Evolutionary conservation across 441 rosid genomes (phyloP), one percentile per base, ranked within the genome.

Genomic region (Hypseocharis bilobata): DNA sequence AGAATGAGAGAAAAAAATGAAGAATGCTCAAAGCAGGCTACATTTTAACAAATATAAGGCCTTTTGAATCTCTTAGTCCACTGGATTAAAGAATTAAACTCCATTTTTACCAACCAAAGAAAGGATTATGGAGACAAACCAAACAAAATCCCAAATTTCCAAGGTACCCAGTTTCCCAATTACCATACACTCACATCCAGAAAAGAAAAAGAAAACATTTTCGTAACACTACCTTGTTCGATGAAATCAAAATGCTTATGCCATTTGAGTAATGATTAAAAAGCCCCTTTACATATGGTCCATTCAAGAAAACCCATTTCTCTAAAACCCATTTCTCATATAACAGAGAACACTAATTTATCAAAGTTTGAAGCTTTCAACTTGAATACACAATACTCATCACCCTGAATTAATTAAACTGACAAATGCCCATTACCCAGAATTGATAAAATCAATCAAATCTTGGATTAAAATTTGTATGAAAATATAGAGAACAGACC

Each of bases 401-500:
- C n/a, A n/a, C n/a, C 34, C 34, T 30, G 34, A 30, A 2, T 30
- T 0, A 7, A 58, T 19, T 19, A 58, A 28, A 28, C 11, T 26
- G 10, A 58, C 22, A 11, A 55, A 32, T 23, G 62, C 76, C 74
- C 79, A 68, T 4, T 22, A 57, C 17, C 68, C 44, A 64, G 63
- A 59, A 54, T 13, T 19, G 20, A 56, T 34, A 0, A 68, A 69
- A 69, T 32, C 1, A 20, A 28, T 1, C 56, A 67, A 66, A 29
- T 44, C 52, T 60, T 47, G 26, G 2, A 45, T 26, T 14, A 28
- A 62, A 61, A 68, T 32, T 47, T 5, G 60, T 3, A 57, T 27
- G 0, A 0, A 16, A 17, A 64, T 36, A 6, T 25, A 45, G 64
- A 8, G 69, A 45, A 44, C 57, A 51, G 32, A 85, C 96, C 91